Conservation (phyloP, 768 basidiomycete genomes). For the Lactifluus pinguis region DNA sequence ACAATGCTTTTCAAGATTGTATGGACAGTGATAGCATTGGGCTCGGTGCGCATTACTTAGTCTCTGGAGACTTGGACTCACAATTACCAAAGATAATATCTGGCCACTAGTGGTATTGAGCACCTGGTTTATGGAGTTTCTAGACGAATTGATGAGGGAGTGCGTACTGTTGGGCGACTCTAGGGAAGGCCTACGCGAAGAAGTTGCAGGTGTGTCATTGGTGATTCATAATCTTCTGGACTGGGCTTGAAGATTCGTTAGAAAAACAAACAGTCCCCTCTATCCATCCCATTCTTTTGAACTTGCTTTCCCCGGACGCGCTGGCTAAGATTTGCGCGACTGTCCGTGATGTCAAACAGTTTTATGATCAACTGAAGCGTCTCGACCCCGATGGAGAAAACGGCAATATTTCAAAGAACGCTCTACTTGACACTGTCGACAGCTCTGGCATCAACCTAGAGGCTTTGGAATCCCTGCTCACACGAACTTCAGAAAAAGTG, state of each 20-base stretch:
- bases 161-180: slow-evolving; percentile 32
- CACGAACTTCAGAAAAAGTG: slow-evolving; percentile 29
- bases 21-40: slow-evolving; percentile 53
- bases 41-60: slow-evolving; percentile 36
- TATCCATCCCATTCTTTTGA: slow-evolving; percentile 37
- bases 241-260: neutral
- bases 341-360: slow-evolving; percentile 48
- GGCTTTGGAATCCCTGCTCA: slow-evolving; percentile 40
- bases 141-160: slow-evolving; percentile 53
- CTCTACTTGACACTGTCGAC: slow-evolving; percentile 54
- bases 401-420: slow-evolving; percentile 53
- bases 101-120: slow-evolving; percentile 65
- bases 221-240: neutral
- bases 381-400: slow-evolving; percentile 51
- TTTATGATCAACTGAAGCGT: slow-evolving; percentile 43
- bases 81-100: slow-evolving; percentile 41
- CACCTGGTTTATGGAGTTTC: slow-evolving; percentile 51
- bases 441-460: slow-evolving; percentile 56
- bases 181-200: slow-evolving; percentile 2
- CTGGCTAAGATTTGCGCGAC: slow-evolving; percentile 42
- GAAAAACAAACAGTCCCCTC: slow-evolving; percentile 1
- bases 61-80: neutral
- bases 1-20: slow-evolving; percentile 59
- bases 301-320: slow-evolving; percentile 53
- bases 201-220: slow-evolving; percentile 1